Base-by-base conservation (phyloP, 139 green algal species). In the Coccomyxa sp. region DNA sequence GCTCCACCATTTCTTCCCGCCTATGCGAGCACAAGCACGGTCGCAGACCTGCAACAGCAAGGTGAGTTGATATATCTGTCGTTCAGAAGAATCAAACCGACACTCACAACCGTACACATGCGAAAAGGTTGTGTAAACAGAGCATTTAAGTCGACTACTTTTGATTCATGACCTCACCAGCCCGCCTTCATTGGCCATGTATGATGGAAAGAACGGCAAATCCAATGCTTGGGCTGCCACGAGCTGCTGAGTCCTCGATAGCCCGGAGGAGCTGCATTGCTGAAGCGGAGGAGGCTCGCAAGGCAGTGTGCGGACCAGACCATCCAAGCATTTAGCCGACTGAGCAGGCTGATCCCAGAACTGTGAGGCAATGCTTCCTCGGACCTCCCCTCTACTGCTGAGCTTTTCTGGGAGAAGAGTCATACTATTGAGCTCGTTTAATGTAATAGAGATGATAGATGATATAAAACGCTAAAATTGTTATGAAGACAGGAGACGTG, bases 181-280 rank as follows among this genome's bases (percentile, higher is more conserved):
- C 27, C 93, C 93, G 7, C 92, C 91, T 25, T 92, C 86, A 16
- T 86, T 58, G 0, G 79, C 74, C 30, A 90, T 89, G 45, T 90
- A 91, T 0, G 89, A 89, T 12, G 93, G 93, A 13, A 93, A 81
- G 31, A 85, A 76, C 0, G 93, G 91, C 18, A 95, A 18, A 58
- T 88, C 86, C 11, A 93, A 51, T 0, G 93, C 91, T 67, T 95
- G 93, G 0, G 88, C 79, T 0, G 91, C 90, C 16, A 95, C 75
- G 51, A 96, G 71, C 67, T 95, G 89, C 85, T 97, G 93, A 0
- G 88, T 86, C 0, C 93, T 84, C 0, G 88, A 90, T 0, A 96
- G 77, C 0, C 93, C 93, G 1, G 89, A 91, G 58, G 90, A 86
- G 0, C 84, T 67, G 13, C 78, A 86, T 17, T 92, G 87, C 3